These are phyloP conservation scores for Fusarium nurragi DNA, from an alignment of 2,329 filamentous ascomycete species.

Conservation along the genomic window DNA sequence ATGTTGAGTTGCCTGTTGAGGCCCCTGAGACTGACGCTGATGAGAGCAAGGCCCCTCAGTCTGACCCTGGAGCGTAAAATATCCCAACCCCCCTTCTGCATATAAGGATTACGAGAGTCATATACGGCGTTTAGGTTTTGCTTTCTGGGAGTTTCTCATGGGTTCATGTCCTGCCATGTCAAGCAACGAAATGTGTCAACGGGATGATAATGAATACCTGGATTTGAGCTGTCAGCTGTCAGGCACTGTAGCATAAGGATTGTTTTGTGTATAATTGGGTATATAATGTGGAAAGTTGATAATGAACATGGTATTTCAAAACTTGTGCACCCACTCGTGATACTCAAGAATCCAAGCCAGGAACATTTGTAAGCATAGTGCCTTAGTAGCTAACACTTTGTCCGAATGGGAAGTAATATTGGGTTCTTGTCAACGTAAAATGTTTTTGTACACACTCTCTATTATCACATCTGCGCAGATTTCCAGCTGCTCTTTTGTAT, in stretches of 20 bases:
- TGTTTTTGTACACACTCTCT: slow-evolving; percentile 37
- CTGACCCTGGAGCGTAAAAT: slow-evolving; percentile 57
- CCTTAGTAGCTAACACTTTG: not conserved
- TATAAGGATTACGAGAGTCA: slow-evolving; percentile 23
- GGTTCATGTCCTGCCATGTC: slow-evolving; percentile 30
- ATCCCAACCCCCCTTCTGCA: not conserved
- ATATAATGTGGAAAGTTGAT: slow-evolving; percentile 18
- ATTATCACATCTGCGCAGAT: slow-evolving; percentile 36
- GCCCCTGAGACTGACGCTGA: slow-evolving; percentile 59
- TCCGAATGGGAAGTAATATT: not conserved
- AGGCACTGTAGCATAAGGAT: slow-evolving; percentile 23
- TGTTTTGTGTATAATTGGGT: slow-evolving; percentile 8
- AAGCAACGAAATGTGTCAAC: slow-evolving; percentile 32
- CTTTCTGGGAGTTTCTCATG: slow-evolving; percentile 16
- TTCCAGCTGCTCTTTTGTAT: slow-evolving; percentile 24
- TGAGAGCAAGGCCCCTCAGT: slow-evolving; percentile 48
- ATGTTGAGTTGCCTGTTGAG: slow-evolving; percentile 72
- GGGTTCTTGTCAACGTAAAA: slow-evolving; percentile 23
- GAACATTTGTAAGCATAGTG: not conserved
- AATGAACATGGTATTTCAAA: slow-evolving; percentile 11
- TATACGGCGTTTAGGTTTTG: slow-evolving; percentile 21
- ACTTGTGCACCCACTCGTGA: not conserved
- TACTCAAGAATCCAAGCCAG: not conserved
- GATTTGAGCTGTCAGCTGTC: slow-evolving; percentile 14
- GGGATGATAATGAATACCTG: slow-evolving; percentile 40